These are phyloP conservation scores for Neurospora sp. DNA, from an alignment of 495 filamentous ascomycete species.

Conservation along the genomic window DNA sequence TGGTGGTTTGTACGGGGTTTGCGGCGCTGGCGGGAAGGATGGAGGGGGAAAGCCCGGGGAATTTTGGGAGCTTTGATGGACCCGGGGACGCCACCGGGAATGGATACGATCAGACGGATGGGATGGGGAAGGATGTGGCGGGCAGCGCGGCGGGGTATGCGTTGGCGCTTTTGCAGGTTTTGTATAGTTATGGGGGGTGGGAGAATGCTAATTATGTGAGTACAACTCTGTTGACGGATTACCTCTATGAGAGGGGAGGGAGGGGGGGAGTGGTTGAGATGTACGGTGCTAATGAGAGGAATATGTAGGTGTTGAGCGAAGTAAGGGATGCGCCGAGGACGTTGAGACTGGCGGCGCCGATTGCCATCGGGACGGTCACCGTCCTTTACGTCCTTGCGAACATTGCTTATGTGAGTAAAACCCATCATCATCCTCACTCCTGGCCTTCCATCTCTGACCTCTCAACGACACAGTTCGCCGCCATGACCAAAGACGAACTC, in stretches of 20 bases:
- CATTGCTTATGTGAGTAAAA: constrained; percentile 30
- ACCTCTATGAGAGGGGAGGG: neutral
- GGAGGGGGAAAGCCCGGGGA: constrained; percentile 9
- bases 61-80: constrained; percentile 42
- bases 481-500: constrained; percentile 47
- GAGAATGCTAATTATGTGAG: constrained; percentile 46
- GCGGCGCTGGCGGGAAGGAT: constrained; percentile 22
- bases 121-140: neutral
- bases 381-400: constrained; percentile 55
- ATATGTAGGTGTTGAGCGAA: constrained; percentile 36
- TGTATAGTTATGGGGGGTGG: constrained; percentile 53
- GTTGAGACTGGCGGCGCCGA: constrained; percentile 47
- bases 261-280: no score
- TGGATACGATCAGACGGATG: neutral
- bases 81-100: neutral
- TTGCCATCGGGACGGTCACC: constrained; percentile 44
- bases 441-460: neutral
- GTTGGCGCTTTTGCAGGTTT: constrained; percentile 49
- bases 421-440: no score
- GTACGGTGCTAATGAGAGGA: neutral
- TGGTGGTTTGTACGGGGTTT: constrained; percentile 53
- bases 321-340: constrained; percentile 47
- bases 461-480: constrained; percentile 41
- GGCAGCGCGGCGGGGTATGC: constrained; percentile 34
- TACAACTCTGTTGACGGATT: neutral